Conservation (phyloP, 129 eudicot species). For the Tanacetum coccineum region DNA sequence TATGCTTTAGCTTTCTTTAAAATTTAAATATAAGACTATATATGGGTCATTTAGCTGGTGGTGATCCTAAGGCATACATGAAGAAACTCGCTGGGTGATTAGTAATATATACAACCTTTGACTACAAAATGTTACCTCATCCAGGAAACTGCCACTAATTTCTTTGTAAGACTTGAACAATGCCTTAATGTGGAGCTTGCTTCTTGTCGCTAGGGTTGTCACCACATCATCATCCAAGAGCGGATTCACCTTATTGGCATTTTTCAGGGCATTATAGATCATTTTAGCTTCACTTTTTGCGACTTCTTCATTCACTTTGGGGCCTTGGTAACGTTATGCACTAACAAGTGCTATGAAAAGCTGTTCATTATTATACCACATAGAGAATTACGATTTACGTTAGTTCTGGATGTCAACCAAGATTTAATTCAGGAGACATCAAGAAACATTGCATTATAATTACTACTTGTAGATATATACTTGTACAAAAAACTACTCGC, state of each 20-base stretch:
- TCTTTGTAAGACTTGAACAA: slow-evolving; percentile 50
- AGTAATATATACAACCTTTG: no score
- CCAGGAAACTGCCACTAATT: slow-evolving; percentile 38
- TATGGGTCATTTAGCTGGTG: no score
- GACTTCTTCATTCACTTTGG: slow-evolving; percentile 41
- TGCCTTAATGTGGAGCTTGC: slow-evolving; percentile 57
- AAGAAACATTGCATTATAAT: no score
- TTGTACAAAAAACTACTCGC: no score
- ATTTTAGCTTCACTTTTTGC: slow-evolving; percentile 66
- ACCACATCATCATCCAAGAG: slow-evolving; percentile 53
- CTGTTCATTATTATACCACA: slow-evolving; percentile 42
- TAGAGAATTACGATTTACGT: no score
- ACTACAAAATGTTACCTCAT: slow-evolving; percentile 29
- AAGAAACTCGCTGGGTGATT: no score
- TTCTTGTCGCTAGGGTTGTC: slow-evolving; percentile 57
- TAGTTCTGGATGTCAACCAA: no score
- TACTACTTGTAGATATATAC: no score
- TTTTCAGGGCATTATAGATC: slow-evolving; percentile 32
- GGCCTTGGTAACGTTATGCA: slow-evolving; percentile 68
- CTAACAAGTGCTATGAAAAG: slow-evolving; percentile 66
- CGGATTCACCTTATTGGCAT: slow-evolving; percentile 28
- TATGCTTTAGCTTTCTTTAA: no score
- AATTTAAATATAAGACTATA: no score
- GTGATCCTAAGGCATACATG: no score
- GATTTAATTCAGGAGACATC: no score